Evolutionary conservation across 495 filamentous ascomycete species (phyloP).

Genomic region (Neurospora tetrasperma): DNA sequence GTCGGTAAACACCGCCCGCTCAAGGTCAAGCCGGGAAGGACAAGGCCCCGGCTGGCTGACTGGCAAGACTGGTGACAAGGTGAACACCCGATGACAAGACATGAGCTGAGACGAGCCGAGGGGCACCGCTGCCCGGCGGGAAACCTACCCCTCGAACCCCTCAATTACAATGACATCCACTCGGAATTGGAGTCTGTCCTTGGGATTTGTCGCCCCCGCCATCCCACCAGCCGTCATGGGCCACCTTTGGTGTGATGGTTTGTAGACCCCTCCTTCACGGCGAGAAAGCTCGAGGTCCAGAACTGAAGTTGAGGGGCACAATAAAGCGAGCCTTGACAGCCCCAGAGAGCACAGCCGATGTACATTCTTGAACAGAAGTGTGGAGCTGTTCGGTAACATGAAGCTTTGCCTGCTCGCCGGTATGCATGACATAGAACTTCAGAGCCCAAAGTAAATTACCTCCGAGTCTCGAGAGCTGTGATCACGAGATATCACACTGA

Average conservation of each 20-base stretch:
- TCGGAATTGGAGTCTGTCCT: not conserved
- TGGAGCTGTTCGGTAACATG: not conserved
- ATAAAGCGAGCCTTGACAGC: not conserved
- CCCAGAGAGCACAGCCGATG: not conserved
- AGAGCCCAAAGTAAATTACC: not conserved
- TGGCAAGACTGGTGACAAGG: not conserved
- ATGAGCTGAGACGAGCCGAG: not conserved
- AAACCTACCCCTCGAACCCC: not conserved
- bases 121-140: not conserved
- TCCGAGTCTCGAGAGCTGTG: not conserved
- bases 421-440: not conserved
- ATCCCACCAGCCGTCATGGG: not conserved
- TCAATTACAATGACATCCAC: not conserved
- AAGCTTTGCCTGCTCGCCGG: not conserved
- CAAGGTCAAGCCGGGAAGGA: not conserved
- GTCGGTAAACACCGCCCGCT: not conserved
- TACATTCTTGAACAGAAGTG: not conserved
- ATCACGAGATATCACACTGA: conserved; percentile 2
- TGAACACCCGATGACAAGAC: not conserved
- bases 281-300: not conserved
- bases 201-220: not conserved
- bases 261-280: not conserved
- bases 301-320: not conserved
- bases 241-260: not conserved
- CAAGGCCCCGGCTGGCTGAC: not conserved